phyloP scores from a whole-genome alignment of 129 eudicot genomes.

The Ambrosia trifida region DNA sequence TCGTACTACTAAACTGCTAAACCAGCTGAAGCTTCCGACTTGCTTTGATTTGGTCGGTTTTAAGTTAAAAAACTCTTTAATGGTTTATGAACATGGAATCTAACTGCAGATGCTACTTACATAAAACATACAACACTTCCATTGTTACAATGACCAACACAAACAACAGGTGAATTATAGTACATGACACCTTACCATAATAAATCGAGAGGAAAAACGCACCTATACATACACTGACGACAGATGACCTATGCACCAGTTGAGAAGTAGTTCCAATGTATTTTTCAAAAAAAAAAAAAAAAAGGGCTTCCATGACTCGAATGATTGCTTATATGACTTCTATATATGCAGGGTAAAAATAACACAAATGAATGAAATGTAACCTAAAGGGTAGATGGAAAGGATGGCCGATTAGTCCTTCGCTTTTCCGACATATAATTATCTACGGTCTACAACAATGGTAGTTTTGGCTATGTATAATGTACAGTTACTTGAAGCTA shows the following conservation, averaged over 20 bases:
- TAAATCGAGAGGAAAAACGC: conserved; percentile 12
- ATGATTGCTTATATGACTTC: conserved; percentile 24
- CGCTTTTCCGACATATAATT: conserved; percentile 57
- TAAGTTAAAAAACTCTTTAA: too few species aligned
- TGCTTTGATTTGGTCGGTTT: too few species aligned
- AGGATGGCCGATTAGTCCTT: conserved; percentile 66
- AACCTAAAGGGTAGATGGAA: conserved; percentile 43
- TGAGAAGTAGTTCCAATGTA: conserved; percentile 3
- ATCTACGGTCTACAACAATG: conserved; percentile 44
- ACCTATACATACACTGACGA: conserved; percentile 16
- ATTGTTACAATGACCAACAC: conserved; percentile 32
- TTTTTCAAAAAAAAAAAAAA: conserved; percentile 1
- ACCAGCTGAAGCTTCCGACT: too few species aligned
- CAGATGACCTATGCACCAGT: not conserved
- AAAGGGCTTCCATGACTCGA: conserved; percentile 20
- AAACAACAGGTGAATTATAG: not conserved
- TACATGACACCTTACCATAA: conserved; percentile 11
- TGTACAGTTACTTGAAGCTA: conserved; percentile 42
- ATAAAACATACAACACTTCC: conserved; percentile 5
- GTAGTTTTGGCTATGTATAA: conserved; percentile 38
- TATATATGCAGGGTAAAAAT: conserved; percentile 28
- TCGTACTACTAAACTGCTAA: too few species aligned
- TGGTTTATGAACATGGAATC: too few species aligned
- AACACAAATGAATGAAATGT: conserved; percentile 30
- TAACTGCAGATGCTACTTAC: not conserved